Evolutionary conservation across 2,329 filamentous ascomycete species (phyloP).

Genomic region (Cladosporium sp.): DNA sequence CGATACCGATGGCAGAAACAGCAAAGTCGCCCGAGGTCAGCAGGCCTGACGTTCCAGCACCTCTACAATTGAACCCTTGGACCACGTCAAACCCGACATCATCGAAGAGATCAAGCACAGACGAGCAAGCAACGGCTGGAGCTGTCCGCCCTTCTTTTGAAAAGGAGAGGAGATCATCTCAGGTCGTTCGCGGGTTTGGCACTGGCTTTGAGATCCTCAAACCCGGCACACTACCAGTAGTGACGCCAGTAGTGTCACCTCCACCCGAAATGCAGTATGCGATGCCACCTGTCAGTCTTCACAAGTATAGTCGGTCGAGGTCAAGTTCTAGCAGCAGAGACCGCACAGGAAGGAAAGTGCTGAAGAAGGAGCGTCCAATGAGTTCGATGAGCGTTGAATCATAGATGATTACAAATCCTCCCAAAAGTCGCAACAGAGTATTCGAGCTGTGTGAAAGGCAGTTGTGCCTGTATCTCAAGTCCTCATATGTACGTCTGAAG

Average conservation of each 20-base stretch:
- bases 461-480: too few species aligned
- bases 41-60: background rate
- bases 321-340: constrained; percentile 4
- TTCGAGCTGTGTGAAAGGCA: too few species aligned
- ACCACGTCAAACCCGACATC: background rate
- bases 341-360: constrained; percentile 22
- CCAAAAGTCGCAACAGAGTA: too few species aligned
- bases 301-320: constrained; percentile 17
- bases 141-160: constrained; percentile 20
- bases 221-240: constrained; percentile 27
- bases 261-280: constrained; percentile 18
- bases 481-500: too few species aligned
- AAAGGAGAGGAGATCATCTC: constrained; percentile 16
- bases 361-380: constrained; percentile 27
- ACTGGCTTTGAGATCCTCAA: constrained; percentile 34
- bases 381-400: constrained; percentile 14
- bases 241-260: constrained; percentile 12
- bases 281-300: constrained; percentile 27
- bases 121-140: background rate
- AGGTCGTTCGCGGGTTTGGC: constrained; percentile 30
- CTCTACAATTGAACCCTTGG: background rate
- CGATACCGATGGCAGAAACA: background rate
- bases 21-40: background rate
- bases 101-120: background rate
- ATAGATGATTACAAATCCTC: background rate